Evolutionary conservation across 164 flowering plant genomes (phyloP), one percentile per base, ranked within the genome.

Genomic region (Magnolia sinica): DNA sequence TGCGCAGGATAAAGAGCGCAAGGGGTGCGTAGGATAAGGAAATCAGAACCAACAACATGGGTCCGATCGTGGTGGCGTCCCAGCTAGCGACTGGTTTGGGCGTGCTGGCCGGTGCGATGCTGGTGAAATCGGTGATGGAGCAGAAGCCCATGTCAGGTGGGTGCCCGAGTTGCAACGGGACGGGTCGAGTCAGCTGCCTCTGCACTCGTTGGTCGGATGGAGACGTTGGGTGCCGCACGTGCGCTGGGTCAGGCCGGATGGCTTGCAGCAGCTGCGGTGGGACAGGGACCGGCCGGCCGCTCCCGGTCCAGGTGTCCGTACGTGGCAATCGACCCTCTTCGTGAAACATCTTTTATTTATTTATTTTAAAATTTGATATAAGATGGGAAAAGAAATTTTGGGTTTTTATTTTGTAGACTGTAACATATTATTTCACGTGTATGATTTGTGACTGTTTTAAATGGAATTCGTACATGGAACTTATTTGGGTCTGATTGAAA

Each of bases 201-300:
- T 96, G 99, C 73, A 76, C 88, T 0, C 89, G 96, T 4, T 95
- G 99, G 99, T 92, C 97, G 7, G 97, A 95, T 76, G 96, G 97
- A 13, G 99, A 95, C 70, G 77, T 80, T 1, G 99, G 99, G 0
- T 95, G 99, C 79, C 84, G 97, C 77, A 85, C 93, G 1, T 95
- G 99, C 70, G 79, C 92, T 52, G 96, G 99, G 18, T 92, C 99
- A 1, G 99, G 98, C 64, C 89, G 96, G 2, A 91, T 79, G 95
- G 86, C 80, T 19, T 95, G 98, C 70, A 86, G 82, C 78, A 95
- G 91, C 82, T 95, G 98, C 68, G 99, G 99, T 4, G 99, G 99
- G 6, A 58, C 91, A 2, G 99, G 99, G 37, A 91, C 95, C 16
- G 99, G 99, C 50, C 90, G 98, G 14, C 99, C 97, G 8, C 9